Evolutionary conservation across 164 flowering plant species (phyloP).

Genomic region (Liquidambar formosana): DNA sequence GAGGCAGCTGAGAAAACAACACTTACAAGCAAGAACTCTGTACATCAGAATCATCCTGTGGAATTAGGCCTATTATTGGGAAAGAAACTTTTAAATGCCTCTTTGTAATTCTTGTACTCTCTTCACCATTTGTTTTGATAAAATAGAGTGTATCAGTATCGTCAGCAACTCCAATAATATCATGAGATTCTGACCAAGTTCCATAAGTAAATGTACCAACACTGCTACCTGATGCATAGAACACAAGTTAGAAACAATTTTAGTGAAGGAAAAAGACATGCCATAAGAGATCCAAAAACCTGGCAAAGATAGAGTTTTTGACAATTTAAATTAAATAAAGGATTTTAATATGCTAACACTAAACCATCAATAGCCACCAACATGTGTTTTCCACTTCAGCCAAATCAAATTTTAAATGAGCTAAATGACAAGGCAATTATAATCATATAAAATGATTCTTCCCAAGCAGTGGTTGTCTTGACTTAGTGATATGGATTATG

Average conservation of each 20-base stretch:
- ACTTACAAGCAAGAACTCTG: slow-evolving; percentile 71
- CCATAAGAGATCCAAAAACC: not conserved
- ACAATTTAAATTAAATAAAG: not conserved
- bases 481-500: not conserved
- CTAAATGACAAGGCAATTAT: too few species aligned
- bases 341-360: too few species aligned
- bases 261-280: not conserved
- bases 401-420: too few species aligned
- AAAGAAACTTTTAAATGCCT: slow-evolving; percentile 50
- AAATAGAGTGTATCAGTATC: slow-evolving; percentile 59
- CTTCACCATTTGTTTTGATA: slow-evolving; percentile 78
- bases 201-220: slow-evolving; percentile 52
- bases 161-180: slow-evolving; percentile 77
- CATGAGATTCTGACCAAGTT: slow-evolving; percentile 82
- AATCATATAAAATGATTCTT: not conserved
- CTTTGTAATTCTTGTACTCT: slow-evolving; percentile 53
- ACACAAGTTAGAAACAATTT: slow-evolving; percentile 2
- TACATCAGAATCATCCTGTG: slow-evolving; percentile 37
- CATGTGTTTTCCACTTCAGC: too few species aligned
- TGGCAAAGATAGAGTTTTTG: not conserved
- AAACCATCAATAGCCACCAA: too few species aligned
- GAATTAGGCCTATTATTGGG: slow-evolving; percentile 60
- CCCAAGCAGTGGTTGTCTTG: not conserved
- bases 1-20: slow-evolving; percentile 7
- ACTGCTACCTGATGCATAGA: slow-evolving; percentile 44